A percentile compares a stretch with the other conserved stretches of the same genome.
phyloP scores from a whole-genome alignment of 352 stramenopile genomes.

The Globisporangium mamillatum region DNA sequence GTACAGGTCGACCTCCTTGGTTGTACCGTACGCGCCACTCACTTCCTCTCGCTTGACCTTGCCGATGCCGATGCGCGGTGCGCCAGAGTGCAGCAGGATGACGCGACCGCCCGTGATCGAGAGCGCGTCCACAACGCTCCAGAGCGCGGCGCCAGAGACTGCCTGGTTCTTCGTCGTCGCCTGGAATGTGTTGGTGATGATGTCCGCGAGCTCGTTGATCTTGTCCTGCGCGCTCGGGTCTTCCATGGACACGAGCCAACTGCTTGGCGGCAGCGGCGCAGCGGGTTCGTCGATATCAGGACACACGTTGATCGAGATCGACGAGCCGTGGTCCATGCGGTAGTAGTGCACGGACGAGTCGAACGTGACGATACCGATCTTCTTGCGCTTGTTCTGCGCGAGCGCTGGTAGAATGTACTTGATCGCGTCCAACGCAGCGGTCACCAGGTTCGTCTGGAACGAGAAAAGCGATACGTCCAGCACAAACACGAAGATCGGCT shows the following conservation, averaged over 20 bases:
- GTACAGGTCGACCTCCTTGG: slow-evolving; percentile 84
- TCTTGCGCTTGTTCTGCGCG: slow-evolving; percentile 80
- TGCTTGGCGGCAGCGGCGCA: slow-evolving; percentile 66
- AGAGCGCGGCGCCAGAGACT: slow-evolving; percentile 71
- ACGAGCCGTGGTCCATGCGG: slow-evolving; percentile 63
- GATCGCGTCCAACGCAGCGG: slow-evolving; percentile 68
- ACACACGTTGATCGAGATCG: slow-evolving; percentile 75
- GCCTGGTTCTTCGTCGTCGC: slow-evolving; percentile 74
- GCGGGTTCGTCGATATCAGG: slow-evolving; percentile 80
- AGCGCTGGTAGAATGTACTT: slow-evolving; percentile 73
- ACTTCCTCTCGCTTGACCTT: slow-evolving; percentile 79
- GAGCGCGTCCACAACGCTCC: slow-evolving; percentile 76
- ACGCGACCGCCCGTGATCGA: slow-evolving; percentile 58
- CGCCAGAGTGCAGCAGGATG: slow-evolving; percentile 72
- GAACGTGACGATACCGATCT: slow-evolving; percentile 88
- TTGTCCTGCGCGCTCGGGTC: slow-evolving; percentile 68
- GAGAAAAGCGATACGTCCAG: slow-evolving; percentile 86
- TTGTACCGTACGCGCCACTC: slow-evolving; percentile 77
- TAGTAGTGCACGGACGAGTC: slow-evolving; percentile 85
- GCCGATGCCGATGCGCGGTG: slow-evolving; percentile 70
- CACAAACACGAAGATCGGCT: slow-evolving; percentile 86
- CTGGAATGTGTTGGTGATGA: slow-evolving; percentile 71
- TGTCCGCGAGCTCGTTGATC: slow-evolving; percentile 59
- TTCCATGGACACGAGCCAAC: slow-evolving; percentile 83
- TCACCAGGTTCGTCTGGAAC: slow-evolving; percentile 70